Evolutionary conservation across 805 yeast genomes (phyloP), one percentile per base, ranked within the genome.

Genomic region (Tetrapisispora phaffii): DNA sequence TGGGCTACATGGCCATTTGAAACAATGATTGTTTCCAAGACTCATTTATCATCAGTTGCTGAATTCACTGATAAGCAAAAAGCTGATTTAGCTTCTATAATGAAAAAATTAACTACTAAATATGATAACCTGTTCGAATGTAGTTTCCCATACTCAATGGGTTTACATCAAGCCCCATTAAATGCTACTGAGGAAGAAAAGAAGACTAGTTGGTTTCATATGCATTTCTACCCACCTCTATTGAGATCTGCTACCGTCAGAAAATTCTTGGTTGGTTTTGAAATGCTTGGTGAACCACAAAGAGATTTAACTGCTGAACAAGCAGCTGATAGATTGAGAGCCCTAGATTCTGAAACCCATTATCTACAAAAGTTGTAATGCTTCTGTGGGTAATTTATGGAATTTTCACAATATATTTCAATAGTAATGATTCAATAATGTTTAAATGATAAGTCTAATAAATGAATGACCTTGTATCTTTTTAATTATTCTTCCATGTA

Each of bases 1-100:
- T 82, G 90, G 90, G 89, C 88, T 6, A 70, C 78, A 31, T 82
- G 89, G 89, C 90, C 90, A 15, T 82, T 81, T 58, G 88, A 82
- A 63, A 77, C 85, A 6, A 63, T 82, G 65, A 65, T 82, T 29
- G 62, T 82, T 6, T 59, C 85, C n/a, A 77, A 77, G 55, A 60
- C 66, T 13, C 80, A 79, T 47, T 63, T 79, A 42, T 62, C 72
- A 21, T 73, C 79, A 12, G 58, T 80, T 13, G 65, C 63, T 34
- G 73, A 73, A 24, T 73, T 80, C 51, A 64, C 62, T 24, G 68
- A 63, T 5, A 59, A 63, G 47, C 76, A 82, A 50, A 71, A 69
- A 45, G 17, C 34, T 4, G 85, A 80, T 50, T 70, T 82, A 51
- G 86, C 87, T 1, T 59, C 64, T 12, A 69, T 77, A 21, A 52